Conservation (phyloP, 2,329 filamentous ascomycete species). For the Metarhizium guizhouense region DNA sequence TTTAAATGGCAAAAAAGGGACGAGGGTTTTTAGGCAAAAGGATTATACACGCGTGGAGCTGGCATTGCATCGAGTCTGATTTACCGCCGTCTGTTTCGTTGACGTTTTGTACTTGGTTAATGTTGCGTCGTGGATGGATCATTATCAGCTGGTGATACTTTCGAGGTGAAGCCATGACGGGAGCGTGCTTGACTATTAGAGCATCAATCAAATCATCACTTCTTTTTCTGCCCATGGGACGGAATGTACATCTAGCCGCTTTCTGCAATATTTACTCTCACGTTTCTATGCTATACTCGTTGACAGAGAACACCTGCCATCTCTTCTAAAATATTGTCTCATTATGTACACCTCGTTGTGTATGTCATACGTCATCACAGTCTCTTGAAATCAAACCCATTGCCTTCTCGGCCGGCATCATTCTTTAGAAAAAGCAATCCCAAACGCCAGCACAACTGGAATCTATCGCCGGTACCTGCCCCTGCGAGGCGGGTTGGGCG, state of each 20-base stretch:
- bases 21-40: neutral
- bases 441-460: neutral
- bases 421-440: neutral
- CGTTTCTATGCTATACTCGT: neutral
- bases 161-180: neutral
- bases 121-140: neutral
- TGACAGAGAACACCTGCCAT: neutral
- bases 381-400: neutral
- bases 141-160: neutral
- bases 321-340: neutral
- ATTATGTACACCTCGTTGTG: neutral
- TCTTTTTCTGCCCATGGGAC: neutral
- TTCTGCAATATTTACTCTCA: neutral
- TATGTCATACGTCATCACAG: neutral
- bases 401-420: neutral
- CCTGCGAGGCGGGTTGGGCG: conserved; percentile 5
- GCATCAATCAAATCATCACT: neutral
- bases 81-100: neutral
- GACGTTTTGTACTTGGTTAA: neutral
- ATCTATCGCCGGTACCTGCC: neutral
- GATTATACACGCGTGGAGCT: neutral
- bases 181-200: neutral
- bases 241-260: neutral
- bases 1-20: neutral
- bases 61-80: neutral